Base-by-base conservation (phyloP, 2,329 filamentous ascomycete genomes). In the Helminthosporium solani region DNA sequence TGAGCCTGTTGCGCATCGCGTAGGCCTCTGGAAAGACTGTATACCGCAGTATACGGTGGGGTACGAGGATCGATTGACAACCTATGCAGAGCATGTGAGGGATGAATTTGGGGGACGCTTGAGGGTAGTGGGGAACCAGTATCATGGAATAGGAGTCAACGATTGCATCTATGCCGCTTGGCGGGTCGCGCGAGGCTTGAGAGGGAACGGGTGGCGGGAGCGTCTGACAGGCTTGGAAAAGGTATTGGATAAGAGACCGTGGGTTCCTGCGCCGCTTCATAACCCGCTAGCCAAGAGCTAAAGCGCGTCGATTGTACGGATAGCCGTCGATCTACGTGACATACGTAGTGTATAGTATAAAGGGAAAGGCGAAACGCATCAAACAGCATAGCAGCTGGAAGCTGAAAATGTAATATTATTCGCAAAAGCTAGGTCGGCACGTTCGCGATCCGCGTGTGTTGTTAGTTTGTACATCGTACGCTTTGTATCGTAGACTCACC, bases 31-130 rank as follows among this genome's bases (percentile, higher is more conserved):
- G 44, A 73, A 75, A 48, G 78, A 94, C 51, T 95, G 90, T 64
- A 94, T 99, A 54, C 92, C 94, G 9, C 94, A 99, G 72, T 95
- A 95, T 68, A 80, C 78, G 0, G 84, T 96, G 1, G 90, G 90
- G 28, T 92, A 97, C 69, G 71, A 80, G 20, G 68, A 74, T 7
- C 78, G 81, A 48, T 82, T 95, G 74, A 71, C 70, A 18, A 64
- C 67, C 2, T 61, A 60, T 28, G 80, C 84, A 1, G 77, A 85
- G 57, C 59, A 70, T 2, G 75, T 84, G 42, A 75, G 89, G 4
- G 63, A 70, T 25, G 49, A 72, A 3, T 95, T 85, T 65, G 67
- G 76, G 7, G 83, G 85, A 12, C 75, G 78, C 11, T 72, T 95
- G 21, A 78, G 83, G 47, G 84, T 94, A 7, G 75, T 74, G 0